Base-by-base conservation (phyloP, 345 rosid species). In the Draba incana region DNA sequence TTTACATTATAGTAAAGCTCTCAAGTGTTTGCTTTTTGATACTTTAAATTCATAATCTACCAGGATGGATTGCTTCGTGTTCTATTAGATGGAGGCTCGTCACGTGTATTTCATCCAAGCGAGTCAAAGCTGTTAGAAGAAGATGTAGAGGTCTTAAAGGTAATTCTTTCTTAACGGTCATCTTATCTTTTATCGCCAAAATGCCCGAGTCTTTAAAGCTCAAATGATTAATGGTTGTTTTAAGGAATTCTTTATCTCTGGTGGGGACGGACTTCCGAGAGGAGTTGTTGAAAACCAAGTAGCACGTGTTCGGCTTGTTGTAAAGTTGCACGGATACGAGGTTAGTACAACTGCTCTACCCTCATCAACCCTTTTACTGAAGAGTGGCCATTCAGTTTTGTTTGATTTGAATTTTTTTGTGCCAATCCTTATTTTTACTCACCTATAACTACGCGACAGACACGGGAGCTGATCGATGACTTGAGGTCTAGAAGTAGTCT, bases 181-280 rank as follows among this genome's bases (percentile, higher is more conserved):
- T 60, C 30, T 46, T 54, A 39, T 27, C 41, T 55, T 23, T 9
- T 6, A 39, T 48, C 20, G 2, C 43, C 31, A 8, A 70, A 39
- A 38, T 47, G 47, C 46, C 6, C 1, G 4, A 6, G 57, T 54
- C 48, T 51, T 4, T 13, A 8, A 51, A 54, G n/a, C 53, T 71
- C 41, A 41, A 41, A 8, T 45, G 47, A 24, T 51, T 27, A 25
- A 5, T 67, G 24, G n/a, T 8, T 66, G 42, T 67, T 55, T 25
- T 2, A 76, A 94, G 97, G 99, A 94, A 74, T 91, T 94, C 80
- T 94, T 94, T 62, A 89, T 94, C 49, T 94, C 97, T 58, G 96
- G 96, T 49, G 96, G 96, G 57, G 99, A 94, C 9, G 97, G 99
- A 53, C 96, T 94, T 79, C 99, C 99, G 3, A 81, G 96, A 80